Base-by-base conservation (phyloP, 1,284 basidiomycete species). In the Agaricales sp. region DNA sequence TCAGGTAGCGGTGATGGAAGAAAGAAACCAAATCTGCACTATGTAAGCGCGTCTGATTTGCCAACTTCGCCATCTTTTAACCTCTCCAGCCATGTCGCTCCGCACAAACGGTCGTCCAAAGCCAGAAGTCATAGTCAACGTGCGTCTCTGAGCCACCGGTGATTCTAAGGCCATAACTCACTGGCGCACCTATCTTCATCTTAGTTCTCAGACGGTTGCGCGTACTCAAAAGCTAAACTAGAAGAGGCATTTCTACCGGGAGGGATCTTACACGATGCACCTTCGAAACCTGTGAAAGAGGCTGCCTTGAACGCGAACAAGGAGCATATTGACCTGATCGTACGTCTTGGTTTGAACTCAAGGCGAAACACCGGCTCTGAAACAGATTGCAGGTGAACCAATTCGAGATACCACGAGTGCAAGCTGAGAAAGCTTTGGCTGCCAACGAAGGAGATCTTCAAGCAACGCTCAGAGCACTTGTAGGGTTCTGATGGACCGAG, bases 61-160 rank as follows among this genome's bases (percentile, higher is more conserved):
- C n/a, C n/a, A n/a, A n/a, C n/a, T n/a, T n/a, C 14, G 26, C 26
- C 6, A 30, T 30, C 26, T 30, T 30, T 6, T 30, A 30, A 30
- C 6, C 26, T 18, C 39, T 41, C 39, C 52, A 23, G 51, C 50
- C 41, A 60, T 61, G 56, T 57, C 57, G 48, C 61, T 66, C 22
- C 62, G 62, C 50, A 68, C 65, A 50, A 78, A 82, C 58, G 80
- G 79, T 26, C 68, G 78, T 46, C 74, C 73, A 55, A 78, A 82
- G 55, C 71, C 80, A 45, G 81, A 85, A 55, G 80, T 85, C 45
- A 83, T 84, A 52, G 69, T 78, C 50, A 80, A 78, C 58, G 80
- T 83, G 63, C 47, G 77, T 65, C 25, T 35, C 39, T 47, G 8
- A 26, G 48, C 6, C 23, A 48, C 18, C 16, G 38, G 38, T 22